phyloP scores from a whole-genome alignment of 2,329 filamentous ascomycete genomes.

The Trichoderma brevicompactum region DNA sequence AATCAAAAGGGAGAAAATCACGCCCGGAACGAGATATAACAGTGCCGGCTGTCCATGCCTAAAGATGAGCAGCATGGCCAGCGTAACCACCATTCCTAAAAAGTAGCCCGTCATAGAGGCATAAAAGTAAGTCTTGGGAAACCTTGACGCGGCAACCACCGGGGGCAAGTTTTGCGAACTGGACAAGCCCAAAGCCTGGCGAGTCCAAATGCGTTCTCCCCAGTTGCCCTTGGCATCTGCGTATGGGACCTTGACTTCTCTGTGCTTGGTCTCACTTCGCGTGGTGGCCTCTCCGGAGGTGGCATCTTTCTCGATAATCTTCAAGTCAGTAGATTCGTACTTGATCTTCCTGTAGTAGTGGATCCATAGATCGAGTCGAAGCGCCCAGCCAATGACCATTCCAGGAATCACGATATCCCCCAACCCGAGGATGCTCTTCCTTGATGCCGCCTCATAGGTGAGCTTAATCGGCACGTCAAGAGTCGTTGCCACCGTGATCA shows the following conservation, averaged over 20 bases:
- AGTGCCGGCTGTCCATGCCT: slow-evolving; percentile 87
- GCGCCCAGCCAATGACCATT: slow-evolving; percentile 82
- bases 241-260: slow-evolving; percentile 57
- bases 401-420: slow-evolving; percentile 95
- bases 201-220: slow-evolving; percentile 83
- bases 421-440: slow-evolving; percentile 80
- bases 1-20: slow-evolving; percentile 74
- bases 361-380: slow-evolving; percentile 89
- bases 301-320: slow-evolving; percentile 41
- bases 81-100: slow-evolving; percentile 74
- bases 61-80: slow-evolving; percentile 76
- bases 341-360: slow-evolving; percentile 74
- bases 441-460: slow-evolving; percentile 70
- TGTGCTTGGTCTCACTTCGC: slow-evolving; percentile 47
- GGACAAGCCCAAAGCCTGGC: slow-evolving; percentile 37
- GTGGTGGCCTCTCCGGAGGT: slow-evolving; percentile 43
- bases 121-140: slow-evolving; percentile 85
- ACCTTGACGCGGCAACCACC: slow-evolving; percentile 53
- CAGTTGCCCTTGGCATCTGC: slow-evolving; percentile 70
- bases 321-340: slow-evolving; percentile 44
- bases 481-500: slow-evolving; percentile 85
- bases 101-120: slow-evolving; percentile 78
- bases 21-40: slow-evolving; percentile 87
- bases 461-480: slow-evolving; percentile 94
- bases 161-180: slow-evolving; percentile 36